phyloP scores from a whole-genome alignment of 192 early-diverging fungal genomes.

The Backusella circina region DNA sequence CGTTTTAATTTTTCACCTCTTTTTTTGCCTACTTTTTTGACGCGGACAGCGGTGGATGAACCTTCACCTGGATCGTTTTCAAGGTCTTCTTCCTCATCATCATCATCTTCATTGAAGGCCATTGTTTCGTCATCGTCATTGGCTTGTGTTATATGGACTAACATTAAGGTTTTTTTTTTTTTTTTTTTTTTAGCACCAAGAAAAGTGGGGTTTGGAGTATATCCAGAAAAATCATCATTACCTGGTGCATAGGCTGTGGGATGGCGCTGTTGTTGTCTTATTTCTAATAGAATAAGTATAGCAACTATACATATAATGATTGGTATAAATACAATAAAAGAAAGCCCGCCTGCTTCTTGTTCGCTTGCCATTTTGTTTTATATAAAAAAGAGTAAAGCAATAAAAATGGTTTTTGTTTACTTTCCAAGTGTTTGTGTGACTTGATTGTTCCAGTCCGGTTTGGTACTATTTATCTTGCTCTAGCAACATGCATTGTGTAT shows the following conservation, averaged over 20 bases:
- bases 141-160: neutral
- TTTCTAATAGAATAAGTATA: neutral
- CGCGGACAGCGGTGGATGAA: slow-evolving; percentile 10
- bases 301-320: slow-evolving; percentile 6
- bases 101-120: neutral
- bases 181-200: too few species aligned
- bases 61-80: slow-evolving; percentile 18
- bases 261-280: neutral
- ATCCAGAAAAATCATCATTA: too few species aligned
- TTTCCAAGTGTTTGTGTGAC: too few species aligned
- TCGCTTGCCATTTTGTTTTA: too few species aligned
- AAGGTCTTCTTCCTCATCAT: neutral
- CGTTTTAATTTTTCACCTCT: slow-evolving; percentile 17
- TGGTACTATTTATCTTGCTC: too few species aligned
- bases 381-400: too few species aligned
- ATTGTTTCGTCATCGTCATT: neutral
- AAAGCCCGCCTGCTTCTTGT: neutral
- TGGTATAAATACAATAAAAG: slow-evolving; percentile 20
- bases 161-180: too few species aligned
- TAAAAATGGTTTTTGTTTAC: too few species aligned
- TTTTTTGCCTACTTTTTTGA: slow-evolving; percentile 18
- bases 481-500: too few species aligned
- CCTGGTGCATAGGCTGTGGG: neutral
- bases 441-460: too few species aligned
- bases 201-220: too few species aligned